These are phyloP conservation scores for Fonsecaea monophora DNA, from an alignment of 2,329 filamentous ascomycete species.

Conservation along the genomic window DNA sequence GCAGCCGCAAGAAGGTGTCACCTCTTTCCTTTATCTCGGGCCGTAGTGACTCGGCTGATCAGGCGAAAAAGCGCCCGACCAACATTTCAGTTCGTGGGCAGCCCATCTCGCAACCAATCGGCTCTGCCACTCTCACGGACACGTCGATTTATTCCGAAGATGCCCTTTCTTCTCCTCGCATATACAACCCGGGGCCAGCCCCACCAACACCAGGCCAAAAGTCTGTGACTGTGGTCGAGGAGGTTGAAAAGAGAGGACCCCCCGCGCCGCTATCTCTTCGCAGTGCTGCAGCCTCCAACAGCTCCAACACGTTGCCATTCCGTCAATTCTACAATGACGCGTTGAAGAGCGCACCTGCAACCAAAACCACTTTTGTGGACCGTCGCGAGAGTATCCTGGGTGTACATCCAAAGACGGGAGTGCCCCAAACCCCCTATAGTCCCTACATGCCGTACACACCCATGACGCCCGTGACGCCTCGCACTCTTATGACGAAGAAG, in stretches of 20 bases:
- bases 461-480: constrained; percentile 54
- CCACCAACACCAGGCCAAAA: constrained; percentile 57
- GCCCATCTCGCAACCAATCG: constrained; percentile 63
- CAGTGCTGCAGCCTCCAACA: constrained; percentile 28
- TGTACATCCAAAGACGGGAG: constrained; percentile 53
- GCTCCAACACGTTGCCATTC: constrained; percentile 52
- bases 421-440: constrained; percentile 57
- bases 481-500: constrained; percentile 52
- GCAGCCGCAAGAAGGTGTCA: constrained; percentile 49
- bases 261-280: constrained; percentile 26
- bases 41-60: constrained; percentile 47
- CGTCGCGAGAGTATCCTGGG: constrained; percentile 46
- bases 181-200: constrained; percentile 62
- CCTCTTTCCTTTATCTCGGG: constrained; percentile 52
- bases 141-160: constrained; percentile 55
- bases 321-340: constrained; percentile 50
- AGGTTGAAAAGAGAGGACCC: constrained; percentile 22
- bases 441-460: constrained; percentile 60
- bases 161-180: constrained; percentile 64
- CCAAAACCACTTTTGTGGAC: constrained; percentile 58
- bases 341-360: constrained; percentile 52
- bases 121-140: constrained; percentile 53
- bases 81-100: constrained; percentile 59
- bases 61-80: constrained; percentile 54
- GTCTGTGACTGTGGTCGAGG: constrained; percentile 14